A percentile compares a stretch with the other conserved stretches of the same genome.
These are phyloP conservation scores for Cryptococcus sp. DNA, from an alignment of 1,284 basidiomycete genomes.

Conservation along the genomic window DNA sequence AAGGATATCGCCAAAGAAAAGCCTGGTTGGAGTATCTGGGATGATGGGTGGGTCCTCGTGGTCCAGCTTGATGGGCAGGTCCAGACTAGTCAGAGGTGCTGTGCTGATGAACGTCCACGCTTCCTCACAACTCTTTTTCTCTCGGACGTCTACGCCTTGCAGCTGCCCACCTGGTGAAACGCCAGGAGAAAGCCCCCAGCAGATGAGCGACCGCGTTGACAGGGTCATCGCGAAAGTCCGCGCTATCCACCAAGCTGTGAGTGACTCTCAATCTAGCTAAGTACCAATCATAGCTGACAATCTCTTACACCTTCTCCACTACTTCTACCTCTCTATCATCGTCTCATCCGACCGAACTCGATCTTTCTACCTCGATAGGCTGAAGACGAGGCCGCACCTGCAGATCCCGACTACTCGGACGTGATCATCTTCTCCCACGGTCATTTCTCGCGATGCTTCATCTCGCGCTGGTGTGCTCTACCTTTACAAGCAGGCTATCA, in stretches of 20 bases:
- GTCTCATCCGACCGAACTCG: neutral
- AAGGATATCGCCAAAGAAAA: conserved; percentile 70
- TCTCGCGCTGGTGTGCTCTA: conserved; percentile 57
- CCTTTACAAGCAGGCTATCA: conserved; percentile 53
- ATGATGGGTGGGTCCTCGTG: conserved; percentile 63
- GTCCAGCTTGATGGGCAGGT: neutral
- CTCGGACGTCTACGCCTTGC: neutral
- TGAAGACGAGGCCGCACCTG: conserved; percentile 27
- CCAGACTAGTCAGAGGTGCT: too few species aligned
- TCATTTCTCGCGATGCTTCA: conserved; percentile 81
- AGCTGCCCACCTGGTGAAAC: conserved; percentile 68
- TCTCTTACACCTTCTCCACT: neutral
- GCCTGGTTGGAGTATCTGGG: conserved; percentile 78
- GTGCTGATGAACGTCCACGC: neutral
- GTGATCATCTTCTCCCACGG: conserved; percentile 61
- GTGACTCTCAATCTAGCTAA: neutral
- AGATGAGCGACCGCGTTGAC: conserved; percentile 80
- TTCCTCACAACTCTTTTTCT: neutral
- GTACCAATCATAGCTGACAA: neutral
- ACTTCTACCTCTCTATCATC: neutral
- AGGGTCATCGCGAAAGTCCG: conserved; percentile 71
- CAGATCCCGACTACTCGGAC: conserved; percentile 44
- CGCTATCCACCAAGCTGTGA: conserved; percentile 70
- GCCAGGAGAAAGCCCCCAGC: conserved; percentile 75
- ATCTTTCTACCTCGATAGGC: conserved; percentile 15